phyloP scores from a whole-genome alignment of 306 rosid genomes.

The Urtica urens region DNA sequence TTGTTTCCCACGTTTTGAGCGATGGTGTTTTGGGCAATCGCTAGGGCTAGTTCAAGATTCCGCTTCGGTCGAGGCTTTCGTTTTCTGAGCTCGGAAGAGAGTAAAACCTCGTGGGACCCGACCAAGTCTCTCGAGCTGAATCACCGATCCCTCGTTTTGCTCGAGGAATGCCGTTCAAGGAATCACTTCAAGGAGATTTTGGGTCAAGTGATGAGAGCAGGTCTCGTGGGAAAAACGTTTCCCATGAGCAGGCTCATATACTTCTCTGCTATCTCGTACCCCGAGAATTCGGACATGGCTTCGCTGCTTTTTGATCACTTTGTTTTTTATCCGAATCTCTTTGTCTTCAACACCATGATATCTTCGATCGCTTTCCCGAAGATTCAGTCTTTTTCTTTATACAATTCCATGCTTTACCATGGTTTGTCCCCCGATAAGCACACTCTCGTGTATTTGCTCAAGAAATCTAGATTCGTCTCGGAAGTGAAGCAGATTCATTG shows the following conservation, averaged over 20 bases:
- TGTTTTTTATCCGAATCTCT: constrained; percentile 46
- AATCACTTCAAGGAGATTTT: constrained; percentile 45
- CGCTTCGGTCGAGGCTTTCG: constrained; percentile 22
- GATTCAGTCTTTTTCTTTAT: constrained; percentile 25
- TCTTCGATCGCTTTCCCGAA: constrained; percentile 21
- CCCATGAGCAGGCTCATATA: constrained; percentile 56
- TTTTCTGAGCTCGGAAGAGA: constrained; percentile 26
- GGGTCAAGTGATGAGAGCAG: constrained; percentile 39
- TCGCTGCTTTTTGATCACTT: constrained; percentile 32
- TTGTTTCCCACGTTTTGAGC: too few relatives aligned
- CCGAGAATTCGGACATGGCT: constrained; percentile 40
- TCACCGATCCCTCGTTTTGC: constrained; percentile 34
- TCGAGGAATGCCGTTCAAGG: constrained; percentile 41
- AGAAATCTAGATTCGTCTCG: constrained; percentile 16
- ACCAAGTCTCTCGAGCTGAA: constrained; percentile 32
- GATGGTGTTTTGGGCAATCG: neutral
- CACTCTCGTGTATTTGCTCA: constrained; percentile 34
- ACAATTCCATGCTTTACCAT: constrained; percentile 28
- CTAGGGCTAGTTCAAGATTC: constrained; percentile 8
- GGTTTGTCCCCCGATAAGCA: constrained; percentile 32
- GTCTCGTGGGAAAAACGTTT: constrained; percentile 42
- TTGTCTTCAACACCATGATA: constrained; percentile 43
- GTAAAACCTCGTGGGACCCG: constrained; percentile 33
- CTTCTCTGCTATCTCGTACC: constrained; percentile 43
- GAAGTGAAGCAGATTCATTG: constrained; percentile 39